phyloP scores from a whole-genome alignment of 148 eudicot genomes.

The Euryodendron excelsum region DNA sequence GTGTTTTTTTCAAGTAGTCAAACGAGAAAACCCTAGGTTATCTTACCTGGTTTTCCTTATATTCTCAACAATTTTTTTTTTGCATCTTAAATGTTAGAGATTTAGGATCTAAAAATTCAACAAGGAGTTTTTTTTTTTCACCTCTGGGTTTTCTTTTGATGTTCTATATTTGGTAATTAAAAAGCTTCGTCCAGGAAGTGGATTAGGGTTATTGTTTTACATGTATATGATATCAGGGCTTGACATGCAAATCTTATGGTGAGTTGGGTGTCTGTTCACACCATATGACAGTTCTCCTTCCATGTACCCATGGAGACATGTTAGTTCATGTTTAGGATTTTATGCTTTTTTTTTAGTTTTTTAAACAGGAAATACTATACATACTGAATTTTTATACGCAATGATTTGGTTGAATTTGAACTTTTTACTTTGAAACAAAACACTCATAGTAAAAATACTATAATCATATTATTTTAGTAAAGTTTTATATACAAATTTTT shows the following conservation, averaged over 20 bases:
- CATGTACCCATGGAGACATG: neutral
- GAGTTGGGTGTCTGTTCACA: constrained; percentile 2
- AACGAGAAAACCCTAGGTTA: neutral
- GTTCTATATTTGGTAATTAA: neutral
- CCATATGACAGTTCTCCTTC: neutral
- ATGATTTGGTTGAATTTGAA: too few relatives aligned
- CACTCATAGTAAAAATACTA: too few relatives aligned
- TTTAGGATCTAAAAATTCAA: too few relatives aligned
- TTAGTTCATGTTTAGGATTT: neutral
- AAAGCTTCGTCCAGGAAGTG: neutral
- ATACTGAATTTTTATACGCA: too few relatives aligned
- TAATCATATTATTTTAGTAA: too few relatives aligned
- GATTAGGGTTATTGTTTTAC: neutral
- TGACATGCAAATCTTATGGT: neutral
- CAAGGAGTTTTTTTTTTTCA: neutral
- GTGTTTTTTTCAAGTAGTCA: neutral
- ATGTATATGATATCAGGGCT: neutral
- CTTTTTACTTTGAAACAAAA: too few relatives aligned
- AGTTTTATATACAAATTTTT: too few relatives aligned
- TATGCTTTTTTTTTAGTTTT: too few relatives aligned
- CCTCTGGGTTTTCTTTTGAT: neutral
- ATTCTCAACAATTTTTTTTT: neutral
- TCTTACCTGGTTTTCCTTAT: neutral
- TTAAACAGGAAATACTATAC: too few relatives aligned
- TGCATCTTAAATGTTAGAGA: too few relatives aligned